These are phyloP conservation scores for Brassica juncea DNA, from an alignment of 345 rosid genomes.

Conservation along the genomic window DNA sequence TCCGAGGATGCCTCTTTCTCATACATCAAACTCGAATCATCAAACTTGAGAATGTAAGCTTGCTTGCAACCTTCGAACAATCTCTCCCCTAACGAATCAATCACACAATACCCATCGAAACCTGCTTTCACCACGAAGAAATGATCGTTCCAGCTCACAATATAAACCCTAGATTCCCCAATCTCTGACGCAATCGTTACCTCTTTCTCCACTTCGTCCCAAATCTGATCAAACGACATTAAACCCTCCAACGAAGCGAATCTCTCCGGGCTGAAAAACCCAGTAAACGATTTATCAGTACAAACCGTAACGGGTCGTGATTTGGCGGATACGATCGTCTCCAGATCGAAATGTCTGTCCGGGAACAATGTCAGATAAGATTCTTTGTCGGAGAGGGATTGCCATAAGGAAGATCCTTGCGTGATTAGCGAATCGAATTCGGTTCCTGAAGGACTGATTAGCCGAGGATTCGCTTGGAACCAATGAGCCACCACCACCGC, in stretches of 20 bases:
- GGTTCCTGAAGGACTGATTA: conserved; percentile 17
- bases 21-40: conserved; percentile 48
- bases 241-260: conserved; percentile 42
- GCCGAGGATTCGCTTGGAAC: conserved; percentile 29
- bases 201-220: conserved; percentile 46
- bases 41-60: conserved; percentile 61
- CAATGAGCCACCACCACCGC: conserved; percentile 41
- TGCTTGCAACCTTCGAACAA: conserved; percentile 62
- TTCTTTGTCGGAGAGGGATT: conserved; percentile 30
- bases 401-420: conserved; percentile 39
- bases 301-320: conserved; percentile 41
- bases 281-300: conserved; percentile 49
- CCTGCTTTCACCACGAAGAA: conserved; percentile 61
- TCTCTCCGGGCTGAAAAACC: conserved; percentile 54
- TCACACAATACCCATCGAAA: conserved; percentile 44
- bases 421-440: conserved; percentile 40
- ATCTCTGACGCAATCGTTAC: background rate
- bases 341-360: conserved; percentile 37
- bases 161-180: conserved; percentile 43
- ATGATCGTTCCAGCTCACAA: conserved; percentile 73
- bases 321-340: conserved; percentile 31
- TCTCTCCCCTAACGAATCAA: conserved; percentile 66
- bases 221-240: conserved; percentile 59
- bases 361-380: conserved; percentile 33
- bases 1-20: conserved; percentile 35